A percentile compares a stretch with the other conserved stretches of the same genome.
Conservation (phyloP, 306 rosid genomes). For the Vigna radiata region DNA sequence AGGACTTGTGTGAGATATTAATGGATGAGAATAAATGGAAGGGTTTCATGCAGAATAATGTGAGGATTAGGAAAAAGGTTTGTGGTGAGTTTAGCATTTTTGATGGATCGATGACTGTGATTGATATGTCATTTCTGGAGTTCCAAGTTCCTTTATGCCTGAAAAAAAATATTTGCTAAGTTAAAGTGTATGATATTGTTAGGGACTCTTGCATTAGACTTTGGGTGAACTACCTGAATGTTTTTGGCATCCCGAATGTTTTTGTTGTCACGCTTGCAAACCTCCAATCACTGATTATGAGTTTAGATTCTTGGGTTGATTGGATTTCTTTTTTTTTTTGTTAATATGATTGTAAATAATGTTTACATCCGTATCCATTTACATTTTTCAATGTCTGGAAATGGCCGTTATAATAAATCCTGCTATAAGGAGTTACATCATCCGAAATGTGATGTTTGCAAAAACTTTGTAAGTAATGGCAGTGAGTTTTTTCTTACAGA, state of each 20-base stretch:
- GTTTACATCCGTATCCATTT: conserved; percentile 38
- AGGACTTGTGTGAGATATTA: conserved; percentile 79
- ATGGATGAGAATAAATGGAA: conserved; percentile 98
- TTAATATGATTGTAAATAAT: conserved; percentile 34
- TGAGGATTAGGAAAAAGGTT: conserved; percentile 84
- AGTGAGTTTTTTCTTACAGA: conserved; percentile 4
- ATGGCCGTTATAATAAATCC: conserved; percentile 82
- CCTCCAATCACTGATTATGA: conserved; percentile 86
- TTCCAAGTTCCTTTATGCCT: conserved; percentile 50
- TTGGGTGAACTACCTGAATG: conserved; percentile 22
- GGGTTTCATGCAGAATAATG: conserved; percentile 91
- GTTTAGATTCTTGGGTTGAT: conserved; percentile 53
- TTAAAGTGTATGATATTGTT: too few relatives aligned
- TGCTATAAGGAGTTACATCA: conserved; percentile 93
- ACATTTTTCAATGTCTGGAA: conserved; percentile 86
- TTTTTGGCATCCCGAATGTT: conserved; percentile 96
- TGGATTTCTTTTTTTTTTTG: conserved; percentile 19
- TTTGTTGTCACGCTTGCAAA: conserved; percentile 78
- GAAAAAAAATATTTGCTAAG: too few relatives aligned
- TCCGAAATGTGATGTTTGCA: conserved; percentile 96
- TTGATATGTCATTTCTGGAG: too few relatives aligned
- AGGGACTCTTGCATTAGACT: too few relatives aligned
- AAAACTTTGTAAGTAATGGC: conserved; percentile 70
- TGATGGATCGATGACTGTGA: conserved; percentile 81
- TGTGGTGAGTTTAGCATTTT: conserved; percentile 86